These are phyloP conservation scores for Oxyria digyna DNA, from an alignment of 148 eudicot genomes.

Conservation along the genomic window DNA sequence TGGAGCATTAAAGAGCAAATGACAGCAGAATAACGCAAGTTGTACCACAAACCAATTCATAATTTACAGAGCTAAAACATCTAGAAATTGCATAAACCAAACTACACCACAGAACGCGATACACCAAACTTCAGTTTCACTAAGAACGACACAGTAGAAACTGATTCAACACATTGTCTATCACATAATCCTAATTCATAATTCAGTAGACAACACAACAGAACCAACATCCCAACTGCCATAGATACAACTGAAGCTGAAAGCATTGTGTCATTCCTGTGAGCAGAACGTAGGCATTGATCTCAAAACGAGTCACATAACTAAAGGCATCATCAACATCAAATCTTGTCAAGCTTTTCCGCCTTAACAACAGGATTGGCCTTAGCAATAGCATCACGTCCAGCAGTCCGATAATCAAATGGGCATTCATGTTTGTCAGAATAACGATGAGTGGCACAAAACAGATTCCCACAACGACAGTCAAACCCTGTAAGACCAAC, in stretches of 20 bases:
- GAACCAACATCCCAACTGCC: constrained; percentile 20
- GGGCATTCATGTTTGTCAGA: constrained; percentile 65
- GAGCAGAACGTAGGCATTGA: neutral
- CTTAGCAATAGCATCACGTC: constrained; percentile 49
- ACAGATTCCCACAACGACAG: constrained; percentile 53
- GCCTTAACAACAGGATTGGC: constrained; percentile 56
- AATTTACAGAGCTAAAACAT: constrained; percentile 16
- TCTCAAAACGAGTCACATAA: neutral
- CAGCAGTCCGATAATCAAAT: constrained; percentile 53
- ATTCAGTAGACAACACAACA: constrained; percentile 14
- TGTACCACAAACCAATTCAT: constrained; percentile 7
- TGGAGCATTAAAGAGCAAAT: neutral
- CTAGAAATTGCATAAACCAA: constrained; percentile 21
- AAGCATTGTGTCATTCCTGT: constrained; percentile 13
- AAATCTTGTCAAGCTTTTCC: constrained; percentile 41
- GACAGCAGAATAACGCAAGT: neutral
- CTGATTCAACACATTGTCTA: constrained; percentile 20
- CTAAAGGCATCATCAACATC: constrained; percentile 18
- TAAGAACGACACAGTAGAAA: constrained; percentile 18
- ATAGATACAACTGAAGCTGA: constrained; percentile 24
- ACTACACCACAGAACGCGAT: constrained; percentile 12
- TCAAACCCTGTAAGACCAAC: constrained; percentile 63
- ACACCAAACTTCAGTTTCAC: constrained; percentile 13
- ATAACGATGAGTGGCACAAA: constrained; percentile 63
- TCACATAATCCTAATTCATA: constrained; percentile 13